Evolutionary conservation across 495 filamentous ascomycete genomes (phyloP), one percentile per base, ranked within the genome.

Genomic region (Xylaria curta): DNA sequence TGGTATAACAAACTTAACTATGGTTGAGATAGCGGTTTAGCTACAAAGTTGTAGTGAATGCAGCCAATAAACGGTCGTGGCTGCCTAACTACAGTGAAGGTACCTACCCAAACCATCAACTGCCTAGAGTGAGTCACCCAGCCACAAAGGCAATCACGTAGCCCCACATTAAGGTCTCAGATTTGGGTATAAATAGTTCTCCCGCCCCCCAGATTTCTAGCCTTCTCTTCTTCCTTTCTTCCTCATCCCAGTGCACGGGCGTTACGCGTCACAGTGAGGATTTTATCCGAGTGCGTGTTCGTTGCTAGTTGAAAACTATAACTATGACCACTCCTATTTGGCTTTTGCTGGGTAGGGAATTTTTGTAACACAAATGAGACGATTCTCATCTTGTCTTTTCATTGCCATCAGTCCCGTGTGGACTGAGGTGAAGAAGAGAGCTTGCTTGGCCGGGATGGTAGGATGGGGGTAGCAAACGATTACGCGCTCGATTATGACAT

Each of bases 231-330:
- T 62, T 58, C 67, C 63, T 69, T 77, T 82, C 76, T 73, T 78
- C 82, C 49, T 63, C 76, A 82, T 84, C 82, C 81, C 77, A 83
- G 81, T 84, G 83, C 84, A 86, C 77, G 84, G 84, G 84, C 84
- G 81, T 82, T 83, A 85, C 81, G 82, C 79, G 80, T 84, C 82
- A 78, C 84, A 81, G 80, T 86, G 84, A 86, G 83, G 83, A 85
- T 82, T 82, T 82, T 9, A 82, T 86, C 84, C 82, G 84, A 86
- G 84, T 78, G 82, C 80, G 81, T 81, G 81, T 85, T 85, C 83
- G 9, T 86, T 86, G 84, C 84, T 86, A 86, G 83, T 86, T 85
- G 84, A 86, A 86, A 86, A 86, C 84, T 86, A 85, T 82, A 80
- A 76, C 6, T 77, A 76, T 82, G 79, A 81, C 80, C 80, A 78